phyloP scores from a whole-genome alignment of 2,329 filamentous ascomycete genomes.

The Xylariaceae sp. region DNA sequence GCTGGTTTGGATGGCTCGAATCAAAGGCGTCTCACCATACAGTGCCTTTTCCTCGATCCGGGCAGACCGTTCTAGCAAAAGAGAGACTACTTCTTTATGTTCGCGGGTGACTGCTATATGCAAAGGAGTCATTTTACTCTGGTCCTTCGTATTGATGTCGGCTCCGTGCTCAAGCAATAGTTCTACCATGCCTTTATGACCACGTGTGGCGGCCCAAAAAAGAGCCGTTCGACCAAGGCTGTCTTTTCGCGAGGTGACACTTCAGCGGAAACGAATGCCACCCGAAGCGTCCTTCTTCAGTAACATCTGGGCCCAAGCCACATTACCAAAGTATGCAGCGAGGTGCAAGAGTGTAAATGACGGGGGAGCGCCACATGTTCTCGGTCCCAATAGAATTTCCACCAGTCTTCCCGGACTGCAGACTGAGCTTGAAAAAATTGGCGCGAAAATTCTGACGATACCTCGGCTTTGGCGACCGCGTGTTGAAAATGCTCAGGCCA shows the following conservation, averaged over 20 bases:
- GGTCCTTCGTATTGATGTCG: slow-evolving; percentile 1
- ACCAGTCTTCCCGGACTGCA: too few species aligned
- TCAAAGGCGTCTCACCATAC: slow-evolving; percentile 1
- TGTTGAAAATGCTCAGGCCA: too few species aligned
- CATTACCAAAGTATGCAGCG: slow-evolving; percentile 6
- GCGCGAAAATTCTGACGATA: too few species aligned
- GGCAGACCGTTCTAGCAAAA: neutral
- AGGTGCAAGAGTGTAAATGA: slow-evolving; percentile 7
- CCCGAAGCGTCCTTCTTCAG: too few species aligned
- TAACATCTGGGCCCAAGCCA: slow-evolving; percentile 3
- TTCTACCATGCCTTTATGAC: slow-evolving; percentile 4
- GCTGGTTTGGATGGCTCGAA: slow-evolving; percentile 2
- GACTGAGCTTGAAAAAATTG: too few species aligned
- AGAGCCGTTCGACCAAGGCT: too few species aligned
- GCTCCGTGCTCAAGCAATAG: slow-evolving; percentile 5
- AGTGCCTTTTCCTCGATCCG: neutral
- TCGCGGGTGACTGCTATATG: slow-evolving; percentile 2
- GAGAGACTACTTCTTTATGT: neutral
- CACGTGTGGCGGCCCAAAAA: neutral
- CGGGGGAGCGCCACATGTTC: too few species aligned
- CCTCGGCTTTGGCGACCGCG: too few species aligned
- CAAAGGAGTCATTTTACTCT: slow-evolving; percentile 1
- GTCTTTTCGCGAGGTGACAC: slow-evolving; percentile 4
- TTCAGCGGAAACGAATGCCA: neutral
- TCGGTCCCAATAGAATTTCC: too few species aligned